Percentiles rank a stretch among this genome's conserved stretches.
Evolutionary conservation across 768 basidiomycete species (phyloP).

Genomic region (Collybia nuda): DNA sequence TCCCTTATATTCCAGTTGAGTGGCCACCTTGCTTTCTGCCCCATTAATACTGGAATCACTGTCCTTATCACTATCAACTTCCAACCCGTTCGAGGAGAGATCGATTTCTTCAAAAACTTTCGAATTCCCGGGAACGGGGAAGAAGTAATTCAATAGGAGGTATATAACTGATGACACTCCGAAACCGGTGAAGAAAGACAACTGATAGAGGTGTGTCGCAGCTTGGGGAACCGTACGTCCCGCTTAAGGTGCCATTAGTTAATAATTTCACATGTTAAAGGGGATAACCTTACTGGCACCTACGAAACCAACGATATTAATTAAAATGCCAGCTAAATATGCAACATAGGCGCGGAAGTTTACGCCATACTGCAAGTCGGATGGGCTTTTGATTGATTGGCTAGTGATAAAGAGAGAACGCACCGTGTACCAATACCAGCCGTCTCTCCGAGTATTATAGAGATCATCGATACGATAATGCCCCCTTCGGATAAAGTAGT

Average conservation of each 20-base stretch:
- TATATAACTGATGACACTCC: constrained; percentile 68
- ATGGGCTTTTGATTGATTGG: neutral
- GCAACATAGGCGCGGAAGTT: constrained; percentile 56
- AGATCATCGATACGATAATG: constrained; percentile 73
- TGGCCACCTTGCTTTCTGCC: no score
- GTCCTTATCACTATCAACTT: no score
- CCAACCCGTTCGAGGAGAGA: no score
- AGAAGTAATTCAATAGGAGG: constrained; percentile 53
- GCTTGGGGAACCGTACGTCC: constrained; percentile 62
- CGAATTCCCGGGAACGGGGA: constrained; percentile 51
- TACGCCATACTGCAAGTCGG: neutral
- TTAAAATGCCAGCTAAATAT: constrained; percentile 72
- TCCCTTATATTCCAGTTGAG: no score
- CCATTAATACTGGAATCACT: no score
- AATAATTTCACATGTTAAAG: constrained; percentile 1
- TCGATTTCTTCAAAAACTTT: no score
- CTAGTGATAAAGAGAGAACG: constrained; percentile 12
- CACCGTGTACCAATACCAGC: constrained; percentile 81
- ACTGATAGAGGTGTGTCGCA: constrained; percentile 71
- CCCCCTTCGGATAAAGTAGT: constrained; percentile 71
- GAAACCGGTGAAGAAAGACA: constrained; percentile 87
- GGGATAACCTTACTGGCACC: constrained; percentile 55
- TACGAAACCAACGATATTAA: constrained; percentile 82
- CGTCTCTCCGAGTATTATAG: constrained; percentile 53
- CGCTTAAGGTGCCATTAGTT: constrained; percentile 27